These are phyloP conservation scores for Beta corolliflora DNA, from an alignment of 179 eudicot genomes.

Conservation along the genomic window DNA sequence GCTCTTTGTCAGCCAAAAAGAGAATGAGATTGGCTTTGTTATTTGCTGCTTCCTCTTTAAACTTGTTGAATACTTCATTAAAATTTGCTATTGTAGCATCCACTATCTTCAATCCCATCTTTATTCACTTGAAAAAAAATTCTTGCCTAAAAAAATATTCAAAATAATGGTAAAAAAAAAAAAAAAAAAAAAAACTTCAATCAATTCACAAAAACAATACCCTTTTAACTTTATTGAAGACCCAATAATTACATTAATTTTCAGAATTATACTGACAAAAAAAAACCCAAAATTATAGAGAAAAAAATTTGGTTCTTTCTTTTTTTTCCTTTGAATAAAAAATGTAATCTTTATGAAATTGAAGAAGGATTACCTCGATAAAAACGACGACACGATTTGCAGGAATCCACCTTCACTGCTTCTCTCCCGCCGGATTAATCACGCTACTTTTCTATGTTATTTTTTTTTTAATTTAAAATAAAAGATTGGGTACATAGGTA, in stretches of 20 bases:
- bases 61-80: constrained; percentile 50
- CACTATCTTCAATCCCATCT: constrained; percentile 61
- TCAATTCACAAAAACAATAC: background rate
- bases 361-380: background rate
- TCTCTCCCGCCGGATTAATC: background rate
- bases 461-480: no score
- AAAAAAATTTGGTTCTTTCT: no score
- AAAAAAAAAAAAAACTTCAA: background rate
- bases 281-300: background rate
- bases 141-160: background rate
- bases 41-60: constrained; percentile 50
- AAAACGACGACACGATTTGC: no score
- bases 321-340: no score
- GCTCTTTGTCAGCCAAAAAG: constrained; percentile 80
- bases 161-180: background rate
- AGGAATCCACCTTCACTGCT: background rate
- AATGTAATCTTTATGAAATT: background rate
- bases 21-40: constrained; percentile 71
- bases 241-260: no score
- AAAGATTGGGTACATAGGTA: no score
- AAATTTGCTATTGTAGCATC: constrained; percentile 69
- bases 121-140: background rate
- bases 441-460: background rate
- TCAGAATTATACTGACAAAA: background rate
- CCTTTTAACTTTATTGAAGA: background rate